Evolutionary conservation across 345 rosid genomes (phyloP).

Genomic region (Ailanthus altissimus): DNA sequence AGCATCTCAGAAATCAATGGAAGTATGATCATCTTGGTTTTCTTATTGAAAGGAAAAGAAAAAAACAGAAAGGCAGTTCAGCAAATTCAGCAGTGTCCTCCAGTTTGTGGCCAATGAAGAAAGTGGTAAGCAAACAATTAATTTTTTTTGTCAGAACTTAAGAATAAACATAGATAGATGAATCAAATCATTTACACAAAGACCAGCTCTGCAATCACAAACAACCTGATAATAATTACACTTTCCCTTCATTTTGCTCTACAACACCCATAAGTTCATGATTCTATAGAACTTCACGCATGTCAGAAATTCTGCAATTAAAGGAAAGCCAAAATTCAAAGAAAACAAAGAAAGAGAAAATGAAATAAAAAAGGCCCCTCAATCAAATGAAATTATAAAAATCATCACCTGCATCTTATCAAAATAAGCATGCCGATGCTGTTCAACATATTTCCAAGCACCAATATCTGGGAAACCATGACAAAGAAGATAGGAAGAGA

Average conservation of each 20-base stretch:
- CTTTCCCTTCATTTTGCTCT: background rate
- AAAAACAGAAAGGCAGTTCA: background rate
- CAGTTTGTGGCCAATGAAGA: background rate
- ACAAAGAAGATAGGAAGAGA: background rate
- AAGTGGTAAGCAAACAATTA: background rate
- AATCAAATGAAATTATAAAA: conserved; percentile 9
- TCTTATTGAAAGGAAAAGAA: no score
- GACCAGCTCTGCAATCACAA: background rate
- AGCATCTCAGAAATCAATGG: background rate
- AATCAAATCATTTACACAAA: background rate
- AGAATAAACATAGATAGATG: background rate
- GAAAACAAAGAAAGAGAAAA: background rate
- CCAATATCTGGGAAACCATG: conserved; percentile 65
- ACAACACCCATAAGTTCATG: background rate
- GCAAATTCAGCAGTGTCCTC: background rate
- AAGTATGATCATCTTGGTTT: background rate
- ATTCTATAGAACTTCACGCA: background rate
- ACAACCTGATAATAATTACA: background rate
- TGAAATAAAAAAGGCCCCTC: background rate
- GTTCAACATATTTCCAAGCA: conserved; percentile 83
- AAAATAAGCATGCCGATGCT: conserved; percentile 86
- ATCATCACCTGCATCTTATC: conserved; percentile 86
- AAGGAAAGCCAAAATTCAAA: background rate
- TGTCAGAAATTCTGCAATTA: background rate
- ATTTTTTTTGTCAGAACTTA: background rate